Base-by-base conservation (phyloP, 495 filamentous ascomycete species). In the Glonium stellatum region DNA sequence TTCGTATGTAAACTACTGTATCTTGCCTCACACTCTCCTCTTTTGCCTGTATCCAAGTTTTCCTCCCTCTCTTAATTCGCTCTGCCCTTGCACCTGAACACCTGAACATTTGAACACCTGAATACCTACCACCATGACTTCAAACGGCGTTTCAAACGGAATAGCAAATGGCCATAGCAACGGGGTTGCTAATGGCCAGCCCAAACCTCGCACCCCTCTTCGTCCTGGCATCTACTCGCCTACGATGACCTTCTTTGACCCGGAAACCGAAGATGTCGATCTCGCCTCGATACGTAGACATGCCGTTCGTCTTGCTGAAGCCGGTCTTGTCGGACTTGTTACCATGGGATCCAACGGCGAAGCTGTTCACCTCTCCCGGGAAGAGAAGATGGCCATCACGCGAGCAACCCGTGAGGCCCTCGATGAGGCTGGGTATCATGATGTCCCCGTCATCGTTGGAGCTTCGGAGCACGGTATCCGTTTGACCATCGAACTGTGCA, bases 341-440 rank as follows among this genome's bases (percentile, higher is more conserved):
- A 87, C 87, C 63, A 91, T 92, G 87, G 90, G 90, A 49, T 92
- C 88, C 58, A 95, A 95, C 70, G 90, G 90, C 21, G 90, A 95
- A 75, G 89, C 89, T 18, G 87, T 90, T 56, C 89, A 95, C 71
- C 82, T 91, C 58, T 87, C 84, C 55, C 82, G 82, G 36, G 78
- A 82, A 35, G 90, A 95, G 70, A 88, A 89, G 65, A 73, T 80
- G 42, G 82, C 79, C n/a, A 84, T 96, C 49, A 92, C 87, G 6
- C 77, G 78, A 63, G 87, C 89, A 36, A 92, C 88, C 11, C 83
- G 90, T n/a, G 82, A 87, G 62, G 89, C 89, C 41, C 80, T 95
- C 39, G 87, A 93, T 70, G 84, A 83, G 25, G 89, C 90, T 12
- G 89, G 88, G 48, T 93, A 87, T 80, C 73, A 73, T 10, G 73